Evolutionary conservation across 768 basidiomycete species (phyloP), one percentile per base, ranked within the genome.

Genomic region (Lentinula detonsa): DNA sequence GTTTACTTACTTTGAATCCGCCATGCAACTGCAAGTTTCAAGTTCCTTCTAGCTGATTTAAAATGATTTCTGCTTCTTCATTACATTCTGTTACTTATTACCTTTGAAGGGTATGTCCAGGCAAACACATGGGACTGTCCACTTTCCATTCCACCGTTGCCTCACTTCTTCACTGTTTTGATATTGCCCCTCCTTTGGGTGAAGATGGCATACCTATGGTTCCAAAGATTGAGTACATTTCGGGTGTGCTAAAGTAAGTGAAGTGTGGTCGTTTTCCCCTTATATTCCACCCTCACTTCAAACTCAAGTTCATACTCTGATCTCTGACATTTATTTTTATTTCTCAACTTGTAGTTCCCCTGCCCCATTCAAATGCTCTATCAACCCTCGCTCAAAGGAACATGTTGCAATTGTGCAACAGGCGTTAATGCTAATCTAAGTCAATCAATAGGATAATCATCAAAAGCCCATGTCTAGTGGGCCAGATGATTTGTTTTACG

Each of bases 161-260:
- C 10, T 70, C 71, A 6, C 65, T 74, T 2, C 63, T 77, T 15
- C 64, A 74, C 2, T 67, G 67, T 2, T 74, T 73, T 61, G 63
- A 70, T 18, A 69, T 75, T 39, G 54, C 62, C 5, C 69, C 70
- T 52, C 63, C 67, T 9, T 56, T 64, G 7, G 70, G 72, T 37
- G 65, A 67, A 18, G 60, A 63, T 21, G 73, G 72, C 0, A 58
- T 65, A 0, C 42, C 59, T 5, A 67, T 69, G 23, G 65, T 67
- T 21, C 76, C 78, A 0, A 68, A 70, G 46, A 33, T 71, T 0
- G 74, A 76, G 31, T 73, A 40, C 15, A 15, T 58, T 23, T 23
- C 42, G 13, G 13, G 21, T 28, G 4, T 48, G 13, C 6, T 16
- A n/a, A 33, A 46, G 57, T 43, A 56, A 4, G 33, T 40, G 8